Evolutionary conservation across 2,329 filamentous ascomycete genomes (phyloP), one percentile per base, ranked within the genome.

Genomic region (Microsporum audouinii): DNA sequence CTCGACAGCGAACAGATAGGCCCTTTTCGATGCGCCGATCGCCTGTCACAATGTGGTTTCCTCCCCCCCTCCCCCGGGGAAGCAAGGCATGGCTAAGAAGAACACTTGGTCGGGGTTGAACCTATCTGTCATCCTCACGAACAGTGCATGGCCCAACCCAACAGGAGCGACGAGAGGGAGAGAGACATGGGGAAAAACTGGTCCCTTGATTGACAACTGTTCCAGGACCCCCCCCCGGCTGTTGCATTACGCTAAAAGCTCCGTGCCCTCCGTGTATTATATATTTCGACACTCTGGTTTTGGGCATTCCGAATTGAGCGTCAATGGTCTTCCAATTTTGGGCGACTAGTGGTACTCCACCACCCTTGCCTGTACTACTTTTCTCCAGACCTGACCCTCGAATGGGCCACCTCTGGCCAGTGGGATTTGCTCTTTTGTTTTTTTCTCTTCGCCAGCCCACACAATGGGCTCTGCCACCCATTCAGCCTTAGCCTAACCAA

Each of bases 1-100:
- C 58, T 70, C 2, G 69, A 74, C 59, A 69, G 69, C 59, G 49
- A 53, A 53, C 49, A 53, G 27, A 27, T 1, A 23, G 49, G 27
- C 49, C 29, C 29, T 10, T 27, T n/a, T 53, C 17, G 29, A 12
- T 43, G 39, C 17, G 39, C 39, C 29, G 49, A 53, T 53, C 49
- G 49, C 49, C 49, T 53, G 49, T 53, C 34, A 57, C 38, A 17
- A 57, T 57, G 17, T 57, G 14, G 23, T 36, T 23, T 39, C 53
- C 31, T 36, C 29, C 53, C 23, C 23, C 7, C 45, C 17, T 23
- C 17, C 17, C 17, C 17, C 1, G 17, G 17, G 17, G 45, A 49
- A 49, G 45, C 17, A 27, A 27, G 31, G 4, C 31, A 53, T 53
- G 27, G 49, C 49, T 5, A 43, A 14, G 12, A 14, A 43, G 12